phyloP scores from a whole-genome alignment of 2,329 filamentous ascomycete species.

The Xylaria arbuscula region DNA sequence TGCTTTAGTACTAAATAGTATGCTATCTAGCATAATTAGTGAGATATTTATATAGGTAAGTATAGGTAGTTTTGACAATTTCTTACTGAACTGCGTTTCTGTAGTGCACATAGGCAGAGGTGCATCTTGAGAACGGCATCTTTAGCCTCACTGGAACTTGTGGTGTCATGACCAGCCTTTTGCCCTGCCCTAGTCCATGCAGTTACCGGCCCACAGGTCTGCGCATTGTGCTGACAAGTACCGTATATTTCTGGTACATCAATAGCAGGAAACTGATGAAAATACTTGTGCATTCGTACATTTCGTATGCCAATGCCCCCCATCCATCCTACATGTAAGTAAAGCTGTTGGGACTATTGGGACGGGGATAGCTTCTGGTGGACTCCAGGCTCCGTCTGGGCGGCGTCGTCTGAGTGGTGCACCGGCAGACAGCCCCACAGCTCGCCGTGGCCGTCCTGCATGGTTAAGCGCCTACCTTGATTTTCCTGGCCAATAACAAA shows the following conservation, averaged over 20 bases:
- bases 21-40: too few relatives aligned
- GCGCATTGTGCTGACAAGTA: too few relatives aligned
- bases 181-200: background rate
- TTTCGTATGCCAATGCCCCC: too few relatives aligned
- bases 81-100: background rate
- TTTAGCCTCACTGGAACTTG: too few relatives aligned
- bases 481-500: constrained; percentile 29
- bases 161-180: background rate
- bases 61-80: too few relatives aligned
- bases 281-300: too few relatives aligned
- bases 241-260: too few relatives aligned
- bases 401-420: constrained; percentile 22
- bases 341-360: constrained; percentile 1
- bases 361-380: constrained; percentile 5
- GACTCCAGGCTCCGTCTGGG: constrained; percentile 13
- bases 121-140: background rate
- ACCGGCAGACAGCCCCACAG: constrained; percentile 30
- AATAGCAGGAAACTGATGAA: too few relatives aligned
- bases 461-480: constrained; percentile 36
- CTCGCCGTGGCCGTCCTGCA: constrained; percentile 33
- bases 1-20: too few relatives aligned
- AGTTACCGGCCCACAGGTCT: too few relatives aligned
- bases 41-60: too few relatives aligned
- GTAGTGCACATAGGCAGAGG: background rate
- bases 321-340: too few relatives aligned